Conservation (phyloP, 129 eudicot species). For the Sambucus nigra region DNA sequence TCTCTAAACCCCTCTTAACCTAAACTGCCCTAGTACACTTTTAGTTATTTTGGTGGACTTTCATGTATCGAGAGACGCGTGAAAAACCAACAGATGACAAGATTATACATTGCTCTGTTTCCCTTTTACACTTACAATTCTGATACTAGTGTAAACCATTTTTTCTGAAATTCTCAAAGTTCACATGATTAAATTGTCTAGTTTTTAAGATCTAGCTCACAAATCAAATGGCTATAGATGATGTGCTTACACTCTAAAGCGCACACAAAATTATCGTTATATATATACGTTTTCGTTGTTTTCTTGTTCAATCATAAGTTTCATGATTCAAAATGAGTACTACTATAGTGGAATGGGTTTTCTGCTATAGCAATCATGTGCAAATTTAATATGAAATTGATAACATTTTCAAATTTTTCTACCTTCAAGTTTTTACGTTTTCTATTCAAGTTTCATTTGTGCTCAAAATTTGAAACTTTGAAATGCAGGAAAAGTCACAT, state of each 20-base stretch:
- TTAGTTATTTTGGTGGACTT: not conserved
- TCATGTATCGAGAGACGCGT: not conserved
- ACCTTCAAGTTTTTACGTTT: not conserved
- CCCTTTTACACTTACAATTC: not conserved
- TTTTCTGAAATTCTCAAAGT: not conserved
- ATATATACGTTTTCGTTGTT: not conserved
- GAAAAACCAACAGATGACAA: no score
- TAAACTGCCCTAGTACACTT: no score
- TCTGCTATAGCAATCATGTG: no score
- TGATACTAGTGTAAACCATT: not conserved
- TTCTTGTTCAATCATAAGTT: not conserved
- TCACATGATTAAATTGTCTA: not conserved
- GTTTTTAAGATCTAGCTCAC: not conserved
- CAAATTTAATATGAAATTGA: no score
- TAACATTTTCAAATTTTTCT: not conserved
- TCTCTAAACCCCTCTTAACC: no score
- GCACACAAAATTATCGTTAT: no score
- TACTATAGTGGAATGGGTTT: not conserved
- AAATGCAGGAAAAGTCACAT: slow-evolving; percentile 19
- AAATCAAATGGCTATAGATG: not conserved
- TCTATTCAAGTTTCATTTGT: not conserved
- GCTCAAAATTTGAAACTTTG: not conserved
- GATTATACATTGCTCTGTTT: no score
- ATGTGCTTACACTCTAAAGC: not conserved
- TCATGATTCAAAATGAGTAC: not conserved